These are phyloP conservation scores for Psilocybe azurescens DNA, from an alignment of 768 basidiomycete species.

Conservation along the genomic window DNA sequence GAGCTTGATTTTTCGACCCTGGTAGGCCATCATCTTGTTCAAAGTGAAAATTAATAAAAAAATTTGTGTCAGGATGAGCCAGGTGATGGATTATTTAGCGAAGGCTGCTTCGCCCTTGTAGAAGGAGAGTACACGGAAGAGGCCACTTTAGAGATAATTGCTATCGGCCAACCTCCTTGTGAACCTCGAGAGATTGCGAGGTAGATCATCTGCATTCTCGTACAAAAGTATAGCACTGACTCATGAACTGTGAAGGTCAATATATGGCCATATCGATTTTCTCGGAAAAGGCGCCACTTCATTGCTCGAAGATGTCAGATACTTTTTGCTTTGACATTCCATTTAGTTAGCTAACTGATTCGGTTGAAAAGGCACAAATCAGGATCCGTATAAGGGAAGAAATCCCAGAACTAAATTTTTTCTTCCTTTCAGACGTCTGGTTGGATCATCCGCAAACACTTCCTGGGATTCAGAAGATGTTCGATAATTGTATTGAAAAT, in stretches of 20 bases:
- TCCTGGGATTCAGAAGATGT: conserved; percentile 78
- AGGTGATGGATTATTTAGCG: conserved; percentile 94
- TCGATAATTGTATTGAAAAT: conserved; percentile 89
- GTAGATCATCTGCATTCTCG: conserved; percentile 42
- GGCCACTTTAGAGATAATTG: conserved; percentile 84
- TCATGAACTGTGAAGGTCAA: conserved; percentile 58
- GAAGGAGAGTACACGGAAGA: conserved; percentile 98
- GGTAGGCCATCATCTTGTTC: conserved; percentile 47
- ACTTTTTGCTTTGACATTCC: neutral
- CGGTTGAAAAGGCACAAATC: conserved; percentile 57
- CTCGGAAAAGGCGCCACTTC: conserved; percentile 94
- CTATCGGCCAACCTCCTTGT: conserved; percentile 97
- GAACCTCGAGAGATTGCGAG: conserved; percentile 86
- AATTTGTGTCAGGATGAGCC: conserved; percentile 68
- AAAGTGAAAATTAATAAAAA: neutral
- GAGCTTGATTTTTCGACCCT: conserved; percentile 87
- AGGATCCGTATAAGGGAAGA: conserved; percentile 68
- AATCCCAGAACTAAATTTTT: conserved; percentile 80
- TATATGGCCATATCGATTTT: conserved; percentile 97
- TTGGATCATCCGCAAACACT: conserved; percentile 89
- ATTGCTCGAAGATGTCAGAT: conserved; percentile 83
- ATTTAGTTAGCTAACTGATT: conserved; percentile 8
- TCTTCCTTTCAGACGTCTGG: conserved; percentile 96
- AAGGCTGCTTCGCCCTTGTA: conserved; percentile 92
- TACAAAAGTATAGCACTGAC: conserved; percentile 17